Conservation (phyloP, 306 rosid genomes). For the Quercus suber region DNA sequence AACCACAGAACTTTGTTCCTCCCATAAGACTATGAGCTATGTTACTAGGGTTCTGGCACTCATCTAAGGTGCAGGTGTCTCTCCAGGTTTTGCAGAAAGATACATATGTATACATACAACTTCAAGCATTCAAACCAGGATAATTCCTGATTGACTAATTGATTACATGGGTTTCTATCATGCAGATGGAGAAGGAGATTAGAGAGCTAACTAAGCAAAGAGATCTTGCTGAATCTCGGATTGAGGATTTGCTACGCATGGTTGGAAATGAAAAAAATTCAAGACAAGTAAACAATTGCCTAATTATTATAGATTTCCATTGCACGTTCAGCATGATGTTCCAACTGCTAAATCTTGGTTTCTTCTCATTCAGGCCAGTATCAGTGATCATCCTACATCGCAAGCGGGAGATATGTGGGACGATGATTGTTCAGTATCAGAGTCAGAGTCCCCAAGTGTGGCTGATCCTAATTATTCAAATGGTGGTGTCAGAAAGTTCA, state of each 20-base stretch:
- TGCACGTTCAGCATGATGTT: conserved; percentile 4
- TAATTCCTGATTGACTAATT: conserved; percentile 9
- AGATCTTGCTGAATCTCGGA: conserved; percentile 90
- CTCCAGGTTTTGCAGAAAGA: not conserved
- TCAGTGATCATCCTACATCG: conserved; percentile 34
- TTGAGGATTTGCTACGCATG: conserved; percentile 72
- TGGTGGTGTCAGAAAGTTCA: conserved; percentile 43
- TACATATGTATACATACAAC: not conserved
- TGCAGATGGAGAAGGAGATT: conserved; percentile 91
- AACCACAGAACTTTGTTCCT: not conserved
- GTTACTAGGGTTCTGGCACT: not conserved
- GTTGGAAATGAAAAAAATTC: conserved; percentile 61
- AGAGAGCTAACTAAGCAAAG: conserved; percentile 83
- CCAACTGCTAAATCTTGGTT: conserved; percentile 11
- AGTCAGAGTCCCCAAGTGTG: conserved; percentile 66
- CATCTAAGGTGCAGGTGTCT: not conserved
- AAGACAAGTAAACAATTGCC: conserved; percentile 46
- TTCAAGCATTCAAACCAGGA: conserved; percentile 8
- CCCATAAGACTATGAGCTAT: not conserved
- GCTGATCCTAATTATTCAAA: conserved; percentile 37
- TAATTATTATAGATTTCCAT: conserved; percentile 10
- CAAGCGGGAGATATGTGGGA: conserved; percentile 55
- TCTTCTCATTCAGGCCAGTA: conserved; percentile 31
- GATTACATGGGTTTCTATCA: conserved; percentile 14
- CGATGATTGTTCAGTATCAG: conserved; percentile 76